These are phyloP conservation scores for Helianthus tuberosus DNA, from an alignment of 129 eudicot species.

Conservation along the genomic window DNA sequence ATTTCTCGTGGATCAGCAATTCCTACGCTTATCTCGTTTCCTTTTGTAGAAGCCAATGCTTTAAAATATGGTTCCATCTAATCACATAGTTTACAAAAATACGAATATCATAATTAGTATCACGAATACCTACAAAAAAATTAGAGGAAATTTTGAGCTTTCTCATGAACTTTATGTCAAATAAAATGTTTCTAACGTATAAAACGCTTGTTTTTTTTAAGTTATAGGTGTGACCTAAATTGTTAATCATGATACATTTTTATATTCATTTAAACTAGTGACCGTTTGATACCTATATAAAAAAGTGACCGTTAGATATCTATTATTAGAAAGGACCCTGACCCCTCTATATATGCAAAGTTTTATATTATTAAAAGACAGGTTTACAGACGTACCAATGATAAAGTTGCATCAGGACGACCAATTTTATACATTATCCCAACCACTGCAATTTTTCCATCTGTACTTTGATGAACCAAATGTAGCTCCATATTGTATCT, in stretches of 20 bases:
- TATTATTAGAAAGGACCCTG: too few relatives aligned
- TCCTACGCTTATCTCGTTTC: constrained; percentile 44
- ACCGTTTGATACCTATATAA: too few relatives aligned
- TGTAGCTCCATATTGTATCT: constrained; percentile 63
- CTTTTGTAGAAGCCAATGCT: constrained; percentile 37
- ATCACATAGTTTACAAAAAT: background rate
- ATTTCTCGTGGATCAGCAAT: constrained; percentile 44
- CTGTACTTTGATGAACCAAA: constrained; percentile 50
- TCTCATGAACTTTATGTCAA: too few relatives aligned
- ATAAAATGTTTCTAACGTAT: too few relatives aligned
- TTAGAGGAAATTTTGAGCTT: too few relatives aligned
- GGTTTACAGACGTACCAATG: constrained; percentile 33
- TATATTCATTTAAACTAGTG: too few relatives aligned
- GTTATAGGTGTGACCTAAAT: too few relatives aligned
- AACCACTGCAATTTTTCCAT: constrained; percentile 46
- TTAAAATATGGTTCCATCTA: constrained; percentile 46
- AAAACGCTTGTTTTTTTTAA: too few relatives aligned
- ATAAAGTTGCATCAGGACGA: constrained; percentile 47
- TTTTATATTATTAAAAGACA: background rate
- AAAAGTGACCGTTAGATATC: too few relatives aligned
- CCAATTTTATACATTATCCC: constrained; percentile 64
- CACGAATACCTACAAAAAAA: too few relatives aligned
- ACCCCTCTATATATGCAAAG: background rate
- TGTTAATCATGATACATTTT: too few relatives aligned
- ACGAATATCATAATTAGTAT: constrained; percentile 7